Percentiles rank a stretch among this genome's conserved stretches.
Evolutionary conservation across 1,139 yeast species (phyloP).

Genomic region (Candida glucosophila): DNA sequence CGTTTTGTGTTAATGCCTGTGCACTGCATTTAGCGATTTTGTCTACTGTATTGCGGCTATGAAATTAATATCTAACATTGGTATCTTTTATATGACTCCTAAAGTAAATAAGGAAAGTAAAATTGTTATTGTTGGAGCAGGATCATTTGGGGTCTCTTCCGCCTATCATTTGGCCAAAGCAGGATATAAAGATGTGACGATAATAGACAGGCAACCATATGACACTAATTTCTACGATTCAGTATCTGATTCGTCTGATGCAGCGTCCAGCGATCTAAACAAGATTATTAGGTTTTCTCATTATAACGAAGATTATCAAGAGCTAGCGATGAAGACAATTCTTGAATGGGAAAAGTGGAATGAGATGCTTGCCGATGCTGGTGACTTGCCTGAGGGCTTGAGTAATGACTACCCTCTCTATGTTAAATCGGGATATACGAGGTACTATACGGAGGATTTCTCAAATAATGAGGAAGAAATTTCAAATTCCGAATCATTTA

Average conservation of each 20-base stretch:
- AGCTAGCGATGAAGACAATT: conserved; percentile 10
- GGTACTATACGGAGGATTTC: conserved; percentile 23
- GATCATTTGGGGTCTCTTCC: conserved; percentile 8
- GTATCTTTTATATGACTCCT: neutral
- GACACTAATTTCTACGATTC: conserved; percentile 7
- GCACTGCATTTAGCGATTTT: neutral
- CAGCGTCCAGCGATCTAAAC: conserved; percentile 8
- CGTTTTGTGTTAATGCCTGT: neutral
- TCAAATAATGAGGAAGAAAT: conserved; percentile 16
- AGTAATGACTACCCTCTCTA: conserved; percentile 19
- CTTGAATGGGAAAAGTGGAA: conserved; percentile 17
- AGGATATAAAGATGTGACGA: conserved; percentile 5
- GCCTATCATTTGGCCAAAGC: conserved; percentile 6
- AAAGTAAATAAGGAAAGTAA: neutral
- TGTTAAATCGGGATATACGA: conserved; percentile 12
- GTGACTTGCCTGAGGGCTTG: conserved; percentile 14
- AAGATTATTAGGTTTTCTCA: conserved; percentile 5
- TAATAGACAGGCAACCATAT: conserved; percentile 5
- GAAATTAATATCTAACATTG: neutral
- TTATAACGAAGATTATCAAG: conserved; percentile 1
- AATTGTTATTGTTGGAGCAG: conserved; percentile 11
- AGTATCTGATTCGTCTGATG: conserved; percentile 7
- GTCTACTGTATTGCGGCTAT: neutral
- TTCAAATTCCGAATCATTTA: conserved; percentile 20
- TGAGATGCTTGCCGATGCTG: conserved; percentile 6